Evolutionary conservation across 2,329 filamentous ascomycete species (phyloP).

Genomic region (Arthrinium puccinioides): DNA sequence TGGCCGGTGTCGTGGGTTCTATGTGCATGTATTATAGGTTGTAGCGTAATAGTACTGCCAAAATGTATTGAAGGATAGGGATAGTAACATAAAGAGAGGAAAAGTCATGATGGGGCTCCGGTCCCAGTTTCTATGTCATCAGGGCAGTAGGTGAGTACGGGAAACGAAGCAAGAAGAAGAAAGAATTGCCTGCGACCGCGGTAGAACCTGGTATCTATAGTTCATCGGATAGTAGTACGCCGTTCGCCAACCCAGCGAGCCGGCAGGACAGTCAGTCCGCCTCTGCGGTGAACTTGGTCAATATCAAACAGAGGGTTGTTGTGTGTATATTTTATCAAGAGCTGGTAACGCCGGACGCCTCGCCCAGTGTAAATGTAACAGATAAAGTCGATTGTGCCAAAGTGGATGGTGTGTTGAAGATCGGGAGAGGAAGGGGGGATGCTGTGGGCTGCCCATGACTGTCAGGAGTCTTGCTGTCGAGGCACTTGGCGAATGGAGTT

Average conservation of each 20-base stretch:
- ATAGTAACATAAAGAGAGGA: neutral
- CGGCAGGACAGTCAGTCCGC: neutral
- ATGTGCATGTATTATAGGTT: slow-evolving; percentile 1
- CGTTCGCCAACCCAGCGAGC: neutral
- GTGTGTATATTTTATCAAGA: no score
- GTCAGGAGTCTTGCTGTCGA: no score
- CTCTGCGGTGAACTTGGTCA: no score
- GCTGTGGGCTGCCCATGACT: no score
- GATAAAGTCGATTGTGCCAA: no score
- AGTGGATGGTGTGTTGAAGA: no score
- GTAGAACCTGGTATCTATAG: slow-evolving; percentile 3
- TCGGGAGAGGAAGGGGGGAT: no score
- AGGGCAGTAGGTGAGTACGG: no score
- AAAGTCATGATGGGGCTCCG: neutral
- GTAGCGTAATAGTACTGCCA: neutral
- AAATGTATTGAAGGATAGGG: neutral
- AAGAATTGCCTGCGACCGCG: neutral
- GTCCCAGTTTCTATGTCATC: neutral
- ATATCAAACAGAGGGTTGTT: no score
- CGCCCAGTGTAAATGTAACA: no score
- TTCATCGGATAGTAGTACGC: slow-evolving; percentile 1
- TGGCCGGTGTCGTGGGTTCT: slow-evolving; percentile 1
- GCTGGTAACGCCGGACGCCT: no score
- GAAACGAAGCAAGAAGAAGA: neutral
- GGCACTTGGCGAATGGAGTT: no score